Evolutionary conservation across 129 eudicot species (phyloP).

Genomic region (Flaveria linearis): DNA sequence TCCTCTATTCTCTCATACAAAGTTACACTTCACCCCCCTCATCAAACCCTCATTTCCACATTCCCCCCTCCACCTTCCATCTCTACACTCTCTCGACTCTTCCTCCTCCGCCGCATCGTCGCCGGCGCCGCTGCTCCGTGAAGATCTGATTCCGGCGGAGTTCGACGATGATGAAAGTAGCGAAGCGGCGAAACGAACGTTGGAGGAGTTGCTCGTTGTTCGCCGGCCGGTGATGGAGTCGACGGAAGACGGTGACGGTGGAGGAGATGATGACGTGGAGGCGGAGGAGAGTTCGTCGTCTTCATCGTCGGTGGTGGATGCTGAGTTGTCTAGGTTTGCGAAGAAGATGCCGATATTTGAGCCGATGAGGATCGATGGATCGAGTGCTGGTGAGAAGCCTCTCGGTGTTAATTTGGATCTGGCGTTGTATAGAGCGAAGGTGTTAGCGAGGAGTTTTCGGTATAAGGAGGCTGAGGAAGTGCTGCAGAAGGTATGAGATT

Average conservation of each 20-base stretch:
- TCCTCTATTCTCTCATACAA: constrained; percentile 28
- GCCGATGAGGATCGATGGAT: constrained; percentile 61
- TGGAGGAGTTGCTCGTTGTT: constrained; percentile 69
- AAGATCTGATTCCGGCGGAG: constrained; percentile 25
- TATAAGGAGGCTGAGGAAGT: constrained; percentile 71
- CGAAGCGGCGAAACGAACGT: constrained; percentile 42
- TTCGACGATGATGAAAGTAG: constrained; percentile 33
- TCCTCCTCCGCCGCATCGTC: constrained; percentile 40
- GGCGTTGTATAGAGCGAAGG: constrained; percentile 81
- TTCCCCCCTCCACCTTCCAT: constrained; percentile 32
- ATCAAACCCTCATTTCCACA: constrained; percentile 39
- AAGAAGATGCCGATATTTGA: constrained; percentile 86
- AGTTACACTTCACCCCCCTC: constrained; percentile 38
- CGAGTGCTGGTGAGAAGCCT: constrained; percentile 50
- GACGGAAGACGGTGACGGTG: constrained; percentile 41
- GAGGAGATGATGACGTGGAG: constrained; percentile 24
- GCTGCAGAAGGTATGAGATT: constrained; percentile 58
- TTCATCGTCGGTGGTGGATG: constrained; percentile 58
- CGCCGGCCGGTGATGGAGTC: constrained; percentile 70
- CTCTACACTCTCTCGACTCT: constrained; percentile 47
- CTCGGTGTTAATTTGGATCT: constrained; percentile 80
- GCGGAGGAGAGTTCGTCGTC: constrained; percentile 26
- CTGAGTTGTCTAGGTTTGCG: constrained; percentile 61
- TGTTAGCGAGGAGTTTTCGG: constrained; percentile 56
- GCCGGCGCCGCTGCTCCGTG: not conserved